phyloP scores from a whole-genome alignment of 805 yeast species.

The Torulaspora quercuum region DNA sequence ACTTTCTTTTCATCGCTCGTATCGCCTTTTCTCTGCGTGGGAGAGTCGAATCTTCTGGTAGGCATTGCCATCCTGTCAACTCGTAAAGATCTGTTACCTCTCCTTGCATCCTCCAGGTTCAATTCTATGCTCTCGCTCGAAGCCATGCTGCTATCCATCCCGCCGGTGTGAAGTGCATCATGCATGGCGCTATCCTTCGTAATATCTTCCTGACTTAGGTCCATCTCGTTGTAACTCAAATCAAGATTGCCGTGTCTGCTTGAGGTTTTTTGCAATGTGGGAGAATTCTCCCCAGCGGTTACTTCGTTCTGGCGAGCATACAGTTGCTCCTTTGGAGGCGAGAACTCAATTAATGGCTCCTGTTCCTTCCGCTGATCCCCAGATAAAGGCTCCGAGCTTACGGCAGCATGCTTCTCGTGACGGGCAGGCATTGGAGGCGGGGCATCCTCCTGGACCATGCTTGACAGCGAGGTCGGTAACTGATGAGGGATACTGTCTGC shows the following conservation, averaged over 20 bases:
- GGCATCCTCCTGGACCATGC: conserved; percentile 2
- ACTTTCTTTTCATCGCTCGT: conserved; percentile 3
- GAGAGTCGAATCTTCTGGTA: conserved; percentile 2
- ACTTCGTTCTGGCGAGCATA: conserved; percentile 1
- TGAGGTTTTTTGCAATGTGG: conserved; percentile 4
- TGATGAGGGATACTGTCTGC: conserved; percentile 3
- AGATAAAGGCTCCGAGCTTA: conserved; percentile 1
- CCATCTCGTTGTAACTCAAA: conserved; percentile 23
- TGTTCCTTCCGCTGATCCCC: conserved; percentile 7
- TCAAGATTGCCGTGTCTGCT: conserved; percentile 14
- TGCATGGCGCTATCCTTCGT: conserved; percentile 5
- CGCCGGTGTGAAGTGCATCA: conserved; percentile 10
- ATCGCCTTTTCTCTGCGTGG: conserved; percentile 4
- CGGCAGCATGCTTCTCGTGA: conserved; percentile 4
- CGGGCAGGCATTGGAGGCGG: conserved; percentile 26
- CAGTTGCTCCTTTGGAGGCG: conserved; percentile 14
- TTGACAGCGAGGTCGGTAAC: conserved; percentile 1
- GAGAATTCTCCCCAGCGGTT: background rate
- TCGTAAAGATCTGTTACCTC: conserved; percentile 6
- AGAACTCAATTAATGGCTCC: conserved; percentile 15
- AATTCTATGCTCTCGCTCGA: conserved; percentile 33
- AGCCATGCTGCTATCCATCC: conserved; percentile 18
- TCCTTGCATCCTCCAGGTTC: conserved; percentile 23
- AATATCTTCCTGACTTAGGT: conserved; percentile 17
- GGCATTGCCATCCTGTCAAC: background rate